Percentiles rank a stretch among this genome's conserved stretches.
Evolutionary conservation across 768 basidiomycete species (phyloP).

Genomic region (Boletus coccyginus): DNA sequence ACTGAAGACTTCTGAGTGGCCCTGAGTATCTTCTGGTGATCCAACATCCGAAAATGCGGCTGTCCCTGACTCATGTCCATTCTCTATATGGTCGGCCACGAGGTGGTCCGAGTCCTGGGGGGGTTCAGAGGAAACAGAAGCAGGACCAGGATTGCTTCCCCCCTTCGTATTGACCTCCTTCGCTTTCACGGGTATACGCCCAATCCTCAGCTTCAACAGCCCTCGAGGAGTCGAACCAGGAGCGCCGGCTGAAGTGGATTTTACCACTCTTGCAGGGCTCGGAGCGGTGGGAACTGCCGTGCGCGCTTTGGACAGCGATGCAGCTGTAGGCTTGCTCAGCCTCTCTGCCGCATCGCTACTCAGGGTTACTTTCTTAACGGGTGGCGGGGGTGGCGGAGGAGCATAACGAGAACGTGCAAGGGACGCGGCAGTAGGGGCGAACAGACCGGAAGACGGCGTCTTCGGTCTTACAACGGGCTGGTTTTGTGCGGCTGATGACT

Average conservation of each 20-base stretch:
- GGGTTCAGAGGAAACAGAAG: constrained; percentile 26
- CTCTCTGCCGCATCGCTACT: constrained; percentile 58
- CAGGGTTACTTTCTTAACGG: constrained; percentile 53
- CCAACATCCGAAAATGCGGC: constrained; percentile 9
- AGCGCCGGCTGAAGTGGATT: constrained; percentile 30
- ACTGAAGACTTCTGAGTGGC: constrained; percentile 12
- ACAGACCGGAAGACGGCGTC: constrained; percentile 65
- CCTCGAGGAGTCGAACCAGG: constrained; percentile 29
- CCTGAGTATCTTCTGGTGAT: constrained; percentile 21
- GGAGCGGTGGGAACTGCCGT: constrained; percentile 19
- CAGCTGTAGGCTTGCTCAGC: constrained; percentile 80
- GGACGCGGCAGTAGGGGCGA: constrained; percentile 82
- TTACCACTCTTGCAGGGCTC: constrained; percentile 26
- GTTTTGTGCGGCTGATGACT: constrained; percentile 31
- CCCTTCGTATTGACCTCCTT: constrained; percentile 23
- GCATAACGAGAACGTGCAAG: constrained; percentile 66
- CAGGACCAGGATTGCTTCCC: constrained; percentile 13
- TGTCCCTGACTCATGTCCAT: constrained; percentile 23
- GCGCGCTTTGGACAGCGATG: constrained; percentile 64
- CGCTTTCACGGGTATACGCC: constrained; percentile 24
- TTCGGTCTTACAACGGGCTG: constrained; percentile 42
- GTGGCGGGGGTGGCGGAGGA: constrained; percentile 42
- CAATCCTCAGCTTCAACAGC: constrained; percentile 27
- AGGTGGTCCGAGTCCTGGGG: constrained; percentile 18
- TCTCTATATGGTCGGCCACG: constrained; percentile 22